Conservation (phyloP, 441 rosid genomes). For the Gossypium trilobum region DNA sequence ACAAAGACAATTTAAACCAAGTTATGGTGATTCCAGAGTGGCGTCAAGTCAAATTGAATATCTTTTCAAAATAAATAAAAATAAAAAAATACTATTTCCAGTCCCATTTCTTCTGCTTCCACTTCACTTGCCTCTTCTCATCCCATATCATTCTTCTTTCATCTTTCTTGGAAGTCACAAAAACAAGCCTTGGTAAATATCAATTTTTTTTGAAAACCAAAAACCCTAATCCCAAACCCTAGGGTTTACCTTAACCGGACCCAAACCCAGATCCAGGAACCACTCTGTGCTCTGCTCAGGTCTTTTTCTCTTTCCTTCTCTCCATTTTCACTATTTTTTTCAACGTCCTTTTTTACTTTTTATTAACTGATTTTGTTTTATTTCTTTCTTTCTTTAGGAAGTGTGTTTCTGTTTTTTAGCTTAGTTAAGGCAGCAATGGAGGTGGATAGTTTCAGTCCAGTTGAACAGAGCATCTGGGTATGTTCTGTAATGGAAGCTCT, state of each 20-base stretch:
- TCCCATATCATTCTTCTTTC: background rate
- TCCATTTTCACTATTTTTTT: background rate
- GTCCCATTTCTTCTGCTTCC: background rate
- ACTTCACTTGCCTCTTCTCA: background rate
- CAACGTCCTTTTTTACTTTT: background rate
- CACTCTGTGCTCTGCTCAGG: constrained; percentile 30
- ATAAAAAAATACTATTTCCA: background rate
- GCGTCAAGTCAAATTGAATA: too few species aligned
- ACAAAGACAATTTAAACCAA: too few species aligned
- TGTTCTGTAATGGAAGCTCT: constrained; percentile 28
- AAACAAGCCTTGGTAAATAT: constrained; percentile 6
- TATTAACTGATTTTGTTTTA: constrained; percentile 8
- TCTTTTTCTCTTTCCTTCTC: constrained; percentile 7
- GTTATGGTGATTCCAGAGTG: too few species aligned
- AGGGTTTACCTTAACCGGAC: constrained; percentile 40
- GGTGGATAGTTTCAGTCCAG: constrained; percentile 23
- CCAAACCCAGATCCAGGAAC: constrained; percentile 35
- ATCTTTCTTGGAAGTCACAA: constrained; percentile 10
- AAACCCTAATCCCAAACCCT: constrained; percentile 31
- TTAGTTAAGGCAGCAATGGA: constrained; percentile 29
- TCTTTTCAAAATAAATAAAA: too few species aligned
- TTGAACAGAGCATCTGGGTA: constrained; percentile 26
- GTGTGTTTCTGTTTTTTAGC: constrained; percentile 16
- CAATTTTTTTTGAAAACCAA: constrained; percentile 13
- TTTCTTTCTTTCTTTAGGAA: constrained; percentile 14